Evolutionary conservation across 176 grass and related monocot species (phyloP), one percentile per base, ranked within the genome.

Genomic region (Rhynchospora tenuis): DNA sequence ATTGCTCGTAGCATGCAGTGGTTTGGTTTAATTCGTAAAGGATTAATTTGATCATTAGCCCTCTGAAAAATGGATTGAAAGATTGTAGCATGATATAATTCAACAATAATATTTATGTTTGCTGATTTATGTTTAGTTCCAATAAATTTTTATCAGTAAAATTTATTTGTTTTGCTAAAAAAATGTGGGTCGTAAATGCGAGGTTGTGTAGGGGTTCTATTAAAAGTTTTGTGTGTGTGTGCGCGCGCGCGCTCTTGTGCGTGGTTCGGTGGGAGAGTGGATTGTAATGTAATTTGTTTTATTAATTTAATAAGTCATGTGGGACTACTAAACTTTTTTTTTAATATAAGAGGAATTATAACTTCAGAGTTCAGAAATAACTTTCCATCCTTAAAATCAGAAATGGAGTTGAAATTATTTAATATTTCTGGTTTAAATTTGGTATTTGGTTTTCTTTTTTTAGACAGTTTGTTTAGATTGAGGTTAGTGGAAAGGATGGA

Each of bases 361-460:
- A 38, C 33, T 38, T 2, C 33, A 58, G 10, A 51, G 66, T 38
- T 2, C 33, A 58, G 10, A 51, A 76, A 61, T 47, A 85, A 86
- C 48, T 55, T 64, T 38, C 0, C 52, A 57, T 65, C 5, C 47
- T 56, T 38, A 33, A 33, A 26, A 59, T 67, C 47, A 6, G 33
- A 55, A 55, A 65, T 15, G 54, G 14, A 50, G 9, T 78, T 85
- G 19, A 12, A 54, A n/a, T n/a, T 10, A 46, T 85, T 79, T 70
- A 80, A 38, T 57, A 82, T 5, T 38, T 50, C 65, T 44, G 57
- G 59, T 74, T 26, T 73, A 71, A 58, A 10, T 78, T 1, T n/a
- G 23, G 0, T 73, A 10, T 78, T 1, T n/a, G 23, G 1, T 73
- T 20, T 33, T 84, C 58, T 87, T 87, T 17, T 87, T 83, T 89